Base-by-base conservation (phyloP, 176 grass and related monocot species). In the Raddia guianensis region DNA sequence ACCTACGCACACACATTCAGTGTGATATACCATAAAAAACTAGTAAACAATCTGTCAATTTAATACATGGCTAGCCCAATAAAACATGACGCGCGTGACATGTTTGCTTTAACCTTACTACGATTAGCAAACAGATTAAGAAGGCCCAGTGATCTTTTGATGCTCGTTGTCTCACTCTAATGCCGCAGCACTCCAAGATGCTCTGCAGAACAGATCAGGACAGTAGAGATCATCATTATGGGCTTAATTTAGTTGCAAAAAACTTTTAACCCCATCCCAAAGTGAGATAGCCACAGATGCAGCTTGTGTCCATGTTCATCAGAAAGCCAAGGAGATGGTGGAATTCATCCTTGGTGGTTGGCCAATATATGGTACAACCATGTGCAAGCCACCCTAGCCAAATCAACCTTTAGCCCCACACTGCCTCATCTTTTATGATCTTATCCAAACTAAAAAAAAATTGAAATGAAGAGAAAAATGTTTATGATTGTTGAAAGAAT, bases 341-440 rank as follows among this genome's bases (percentile, higher is more conserved):
- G 62, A 52, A 68, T 76, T 70, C 54, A 6, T 43, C 33, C 18
- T 32, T 49, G 21, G 0, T 50, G 69, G 11, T 18, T 5, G 70
- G 5, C 84, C 68, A 86, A 59, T n/a, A n/a, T n/a, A n/a, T 57
- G 68, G 40, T 6, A 6, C 50, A 61, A 3, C 65, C 79, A 78
- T 83, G 80, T 83, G 80, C 68, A 51, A 15, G 59, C 73, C 80
- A 88, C 27, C 66, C 72, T 72, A 87, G 73, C 73, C 43, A 73
- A 56, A 78, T 65, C 59, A 35, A 61, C 6, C 33, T 73, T 51
- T 40, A 5, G 56, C 42, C 27, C 27, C 72, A 57, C 32, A 5
- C 3, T 59, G 72, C 50, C 62, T 68, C 5, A 14, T 46, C 27
- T 27, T 27, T 27, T 27, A 27, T 27, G 27, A n/a, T 54, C 69